These are phyloP conservation scores for Exidia glandulosa DNA, from an alignment of 768 basidiomycete species.

Conservation along the genomic window DNA sequence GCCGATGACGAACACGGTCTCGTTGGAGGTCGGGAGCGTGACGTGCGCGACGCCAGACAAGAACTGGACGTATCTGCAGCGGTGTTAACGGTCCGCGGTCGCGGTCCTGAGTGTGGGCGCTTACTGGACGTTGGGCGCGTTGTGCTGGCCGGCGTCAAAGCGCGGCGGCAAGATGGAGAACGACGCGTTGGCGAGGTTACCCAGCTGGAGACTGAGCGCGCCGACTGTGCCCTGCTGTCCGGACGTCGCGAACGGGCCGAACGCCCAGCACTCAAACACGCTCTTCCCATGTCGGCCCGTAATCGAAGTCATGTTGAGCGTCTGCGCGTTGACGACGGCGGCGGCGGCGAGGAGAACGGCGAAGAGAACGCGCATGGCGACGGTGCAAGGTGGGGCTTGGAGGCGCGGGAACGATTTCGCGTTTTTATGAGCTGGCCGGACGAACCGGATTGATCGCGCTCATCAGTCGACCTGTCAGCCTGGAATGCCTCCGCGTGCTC, in stretches of 20 bases:
- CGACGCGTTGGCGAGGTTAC: neutral
- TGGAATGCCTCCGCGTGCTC: no score
- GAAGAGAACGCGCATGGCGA: no score
- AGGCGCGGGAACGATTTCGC: no score
- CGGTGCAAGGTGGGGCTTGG: no score
- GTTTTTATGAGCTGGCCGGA: no score
- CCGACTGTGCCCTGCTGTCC: neutral
- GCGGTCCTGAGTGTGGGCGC: no score
- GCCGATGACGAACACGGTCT: neutral
- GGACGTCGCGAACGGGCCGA: neutral
- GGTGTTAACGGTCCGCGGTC: no score
- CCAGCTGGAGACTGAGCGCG: neutral
- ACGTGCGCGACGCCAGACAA: neutral
- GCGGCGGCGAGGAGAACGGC: no score
- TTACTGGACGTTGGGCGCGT: neutral
- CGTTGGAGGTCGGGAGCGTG: neutral
- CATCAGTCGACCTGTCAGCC: no score
- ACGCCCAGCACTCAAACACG: neutral
- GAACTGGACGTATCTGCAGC: neutral
- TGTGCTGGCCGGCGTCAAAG: neutral
- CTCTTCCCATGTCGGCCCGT: neutral
- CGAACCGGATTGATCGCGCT: no score
- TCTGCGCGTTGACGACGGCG: neutral
- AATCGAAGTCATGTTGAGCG: neutral
- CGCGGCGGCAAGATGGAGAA: neutral